A percentile compares a stretch with the other conserved stretches of the same genome.
Evolutionary conservation across 2,329 filamentous ascomycete species (phyloP).

Genomic region (Hymenoscyphus salicellus): DNA sequence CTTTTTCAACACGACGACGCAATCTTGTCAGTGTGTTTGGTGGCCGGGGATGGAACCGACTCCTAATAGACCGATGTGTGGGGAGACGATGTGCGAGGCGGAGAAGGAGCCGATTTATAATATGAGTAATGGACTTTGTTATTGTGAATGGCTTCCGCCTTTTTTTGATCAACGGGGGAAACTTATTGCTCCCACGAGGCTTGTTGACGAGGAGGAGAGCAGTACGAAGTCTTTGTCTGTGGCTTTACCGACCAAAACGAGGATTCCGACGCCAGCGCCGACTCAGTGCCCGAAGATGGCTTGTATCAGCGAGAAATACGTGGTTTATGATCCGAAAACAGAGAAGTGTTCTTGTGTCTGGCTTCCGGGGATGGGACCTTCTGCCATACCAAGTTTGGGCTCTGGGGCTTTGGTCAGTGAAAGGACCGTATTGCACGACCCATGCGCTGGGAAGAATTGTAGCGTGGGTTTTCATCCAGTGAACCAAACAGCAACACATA

Average conservation of each 20-base stretch:
- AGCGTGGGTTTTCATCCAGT: neutral
- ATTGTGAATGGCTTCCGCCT: conserved; percentile 10
- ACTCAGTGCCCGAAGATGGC: neutral
- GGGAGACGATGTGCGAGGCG: conserved; percentile 12
- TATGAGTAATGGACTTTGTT: conserved; percentile 6
- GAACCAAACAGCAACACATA: neutral
- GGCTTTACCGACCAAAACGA: neutral
- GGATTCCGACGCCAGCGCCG: neutral
- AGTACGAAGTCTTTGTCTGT: neutral
- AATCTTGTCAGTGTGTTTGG: conserved; percentile 16
- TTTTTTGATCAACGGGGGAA: too few species aligned
- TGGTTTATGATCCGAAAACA: conserved; percentile 8
- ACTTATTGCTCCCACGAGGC: neutral
- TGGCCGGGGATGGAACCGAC: conserved; percentile 16
- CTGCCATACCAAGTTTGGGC: neutral
- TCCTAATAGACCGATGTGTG: conserved; percentile 8
- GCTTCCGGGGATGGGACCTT: conserved; percentile 19
- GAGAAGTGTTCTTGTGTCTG: conserved; percentile 19
- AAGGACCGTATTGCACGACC: neutral
- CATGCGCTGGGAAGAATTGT: neutral
- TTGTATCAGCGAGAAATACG: conserved; percentile 21
- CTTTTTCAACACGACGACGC: conserved; percentile 9
- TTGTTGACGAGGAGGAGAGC: neutral
- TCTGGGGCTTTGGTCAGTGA: neutral
- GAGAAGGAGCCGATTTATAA: conserved; percentile 11